Base-by-base conservation (phyloP, 176 grass and related monocot genomes). In the Areca catechu region DNA sequence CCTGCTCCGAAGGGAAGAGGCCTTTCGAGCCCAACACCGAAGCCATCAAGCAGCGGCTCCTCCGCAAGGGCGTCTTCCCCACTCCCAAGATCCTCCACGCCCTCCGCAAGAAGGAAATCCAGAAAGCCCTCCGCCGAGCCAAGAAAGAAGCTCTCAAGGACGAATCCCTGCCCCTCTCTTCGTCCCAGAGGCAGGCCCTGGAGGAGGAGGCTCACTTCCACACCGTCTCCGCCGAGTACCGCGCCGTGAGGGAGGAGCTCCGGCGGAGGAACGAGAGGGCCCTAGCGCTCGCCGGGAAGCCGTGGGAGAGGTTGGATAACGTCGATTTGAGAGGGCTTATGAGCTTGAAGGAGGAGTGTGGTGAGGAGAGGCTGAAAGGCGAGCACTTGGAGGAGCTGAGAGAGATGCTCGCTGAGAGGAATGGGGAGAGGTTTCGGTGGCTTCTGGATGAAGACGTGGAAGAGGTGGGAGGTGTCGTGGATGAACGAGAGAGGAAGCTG, bases 41-140 rank as follows among this genome's bases (percentile, higher is more conserved):
- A 43, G 83, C 80, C n/a, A 69, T 90, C 7, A 80, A 70, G 59
- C 71, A 71, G 67, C 80, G 83, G 30, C 83, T 96, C 30, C 74
- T 84, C 56, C 80, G 77, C 49, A 86, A 79, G 64, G 83, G 86
- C 56, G 80, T 90, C 20, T 62, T 68, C 56, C 56, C 86, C 50
- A 96, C 80, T 18, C 91, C 91, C 56, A 96, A 87, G 75, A 84
- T 87, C 53, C 86, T 96, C 48, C 91, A 90, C 65, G 73, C 60
- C 71, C 74, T 90, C 65, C 86, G 77, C 74, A 90, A 84, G 86
- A 96, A 96, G 67, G 91, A 96, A 29, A 71, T 86, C 47, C 86
- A 55, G 27, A 96, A 87, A 71, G 71, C 71, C 55, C 79, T 90
- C 70, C 91, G 91, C 67, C 77, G 77, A 9, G 53, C 76, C 0